These are phyloP conservation scores for Talaromyces sp. DNA, from an alignment of 2,329 filamentous ascomycete species.

Conservation along the genomic window DNA sequence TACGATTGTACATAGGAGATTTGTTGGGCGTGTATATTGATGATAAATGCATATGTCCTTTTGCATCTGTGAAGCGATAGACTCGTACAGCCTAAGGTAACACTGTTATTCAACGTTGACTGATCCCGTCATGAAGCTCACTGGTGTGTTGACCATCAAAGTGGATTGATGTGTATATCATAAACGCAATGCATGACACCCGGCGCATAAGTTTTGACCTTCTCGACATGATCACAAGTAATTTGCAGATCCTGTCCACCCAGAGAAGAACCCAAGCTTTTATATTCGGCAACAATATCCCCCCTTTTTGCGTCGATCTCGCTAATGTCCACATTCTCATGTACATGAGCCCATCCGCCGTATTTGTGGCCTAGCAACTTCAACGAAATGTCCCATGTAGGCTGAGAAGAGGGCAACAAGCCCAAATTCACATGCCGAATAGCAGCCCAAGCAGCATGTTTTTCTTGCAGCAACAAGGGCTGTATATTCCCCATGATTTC, in stretches of 20 bases:
- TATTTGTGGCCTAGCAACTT: constrained; percentile 37
- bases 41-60: background rate
- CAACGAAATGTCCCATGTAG: constrained; percentile 47
- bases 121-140: background rate
- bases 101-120: background rate
- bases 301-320: constrained; percentile 36
- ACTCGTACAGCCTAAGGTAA: too few species aligned
- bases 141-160: too few species aligned
- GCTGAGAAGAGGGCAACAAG: constrained; percentile 49
- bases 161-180: constrained; percentile 40
- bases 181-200: constrained; percentile 59
- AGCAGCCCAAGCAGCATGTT: constrained; percentile 26
- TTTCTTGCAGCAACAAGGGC: constrained; percentile 18
- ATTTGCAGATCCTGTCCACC: constrained; percentile 9
- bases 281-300: constrained; percentile 38
- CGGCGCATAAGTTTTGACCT: constrained; percentile 58
- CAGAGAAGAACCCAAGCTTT: constrained; percentile 19
- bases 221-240: constrained; percentile 40
- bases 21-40: constrained; percentile 8
- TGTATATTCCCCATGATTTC: constrained; percentile 32
- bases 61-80: background rate
- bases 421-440: constrained; percentile 57
- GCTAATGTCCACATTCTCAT: constrained; percentile 53
- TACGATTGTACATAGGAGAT: constrained; percentile 20
- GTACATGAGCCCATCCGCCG: constrained; percentile 56